These are phyloP conservation scores for Eustoma russellianum DNA, from an alignment of 257 asterid species.

Conservation along the genomic window DNA sequence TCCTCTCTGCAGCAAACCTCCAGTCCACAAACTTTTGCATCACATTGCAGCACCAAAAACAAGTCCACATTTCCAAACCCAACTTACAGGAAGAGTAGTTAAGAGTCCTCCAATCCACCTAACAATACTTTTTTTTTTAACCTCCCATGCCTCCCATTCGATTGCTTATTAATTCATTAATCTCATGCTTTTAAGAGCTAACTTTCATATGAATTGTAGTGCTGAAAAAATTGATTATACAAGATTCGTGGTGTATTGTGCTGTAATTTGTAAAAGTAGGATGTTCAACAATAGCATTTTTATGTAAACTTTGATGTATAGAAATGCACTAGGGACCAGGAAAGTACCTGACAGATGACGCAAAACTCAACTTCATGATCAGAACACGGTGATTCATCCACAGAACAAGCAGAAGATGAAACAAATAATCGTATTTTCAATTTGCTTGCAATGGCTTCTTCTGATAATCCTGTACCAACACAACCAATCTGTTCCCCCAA, in stretches of 20 bases:
- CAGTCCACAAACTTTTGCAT: too few species aligned
- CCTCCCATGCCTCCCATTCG: too few species aligned
- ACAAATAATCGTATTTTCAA: constrained; percentile 49
- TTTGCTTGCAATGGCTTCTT: constrained; percentile 31
- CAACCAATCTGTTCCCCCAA: constrained; percentile 78
- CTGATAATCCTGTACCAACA: constrained; percentile 64
- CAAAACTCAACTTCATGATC: constrained; percentile 40
- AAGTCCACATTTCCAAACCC: too few species aligned
- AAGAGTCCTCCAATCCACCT: too few species aligned
- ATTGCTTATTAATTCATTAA: too few species aligned
- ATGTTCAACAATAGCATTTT: too few species aligned
- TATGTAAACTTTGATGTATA: neutral
- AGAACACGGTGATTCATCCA: constrained; percentile 21
- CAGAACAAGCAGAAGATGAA: constrained; percentile 22
- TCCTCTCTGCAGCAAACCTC: too few species aligned
- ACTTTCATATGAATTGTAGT: neutral
- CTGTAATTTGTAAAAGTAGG: neutral
- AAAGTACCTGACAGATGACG: constrained; percentile 68
- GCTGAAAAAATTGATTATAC: neutral
- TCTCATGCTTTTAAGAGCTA: too few species aligned
- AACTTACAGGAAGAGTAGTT: too few species aligned
- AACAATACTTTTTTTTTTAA: too few species aligned
- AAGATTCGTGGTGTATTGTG: neutral
- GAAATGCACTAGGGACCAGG: neutral
- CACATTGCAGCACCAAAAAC: too few species aligned